phyloP scores from a whole-genome alignment of 2,329 filamentous ascomycete species.

The Pseudogymnoascus verrucosus region DNA sequence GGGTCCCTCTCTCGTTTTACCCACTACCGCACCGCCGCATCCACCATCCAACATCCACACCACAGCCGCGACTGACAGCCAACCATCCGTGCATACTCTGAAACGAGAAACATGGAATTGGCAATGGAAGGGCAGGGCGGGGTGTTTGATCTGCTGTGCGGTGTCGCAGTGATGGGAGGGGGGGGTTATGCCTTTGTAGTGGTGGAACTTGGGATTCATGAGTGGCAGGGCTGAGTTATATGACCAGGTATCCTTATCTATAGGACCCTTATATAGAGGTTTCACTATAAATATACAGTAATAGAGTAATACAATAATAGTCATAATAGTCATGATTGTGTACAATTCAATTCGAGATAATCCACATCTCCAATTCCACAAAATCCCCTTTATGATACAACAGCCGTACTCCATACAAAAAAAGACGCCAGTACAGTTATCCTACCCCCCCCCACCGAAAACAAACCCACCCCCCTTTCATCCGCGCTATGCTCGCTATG shows the following conservation, averaged over 20 bases:
- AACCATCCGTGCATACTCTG: slow-evolving; percentile 1
- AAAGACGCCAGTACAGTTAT: background rate
- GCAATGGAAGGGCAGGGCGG: background rate
- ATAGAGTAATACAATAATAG: background rate
- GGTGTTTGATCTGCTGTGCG: background rate
- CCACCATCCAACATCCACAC: background rate
- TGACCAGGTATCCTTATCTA: background rate
- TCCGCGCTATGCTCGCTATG: slow-evolving; percentile 3
- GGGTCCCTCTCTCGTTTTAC: background rate
- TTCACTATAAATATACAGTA: background rate
- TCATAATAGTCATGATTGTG: background rate
- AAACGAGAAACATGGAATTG: background rate
- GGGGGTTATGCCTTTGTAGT: background rate
- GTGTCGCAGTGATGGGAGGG: background rate
- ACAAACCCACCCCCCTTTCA: background rate
- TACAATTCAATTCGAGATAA: background rate
- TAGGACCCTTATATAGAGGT: background rate
- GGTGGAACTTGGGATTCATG: background rate
- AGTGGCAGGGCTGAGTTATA: background rate
- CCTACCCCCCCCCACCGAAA: background rate
- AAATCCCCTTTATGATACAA: background rate
- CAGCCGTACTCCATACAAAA: background rate
- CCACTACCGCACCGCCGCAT: background rate
- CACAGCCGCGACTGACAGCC: background rate
- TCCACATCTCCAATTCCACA: background rate